These are phyloP conservation scores for Tulasnella sp. DNA, from an alignment of 768 basidiomycete species.

Conservation along the genomic window DNA sequence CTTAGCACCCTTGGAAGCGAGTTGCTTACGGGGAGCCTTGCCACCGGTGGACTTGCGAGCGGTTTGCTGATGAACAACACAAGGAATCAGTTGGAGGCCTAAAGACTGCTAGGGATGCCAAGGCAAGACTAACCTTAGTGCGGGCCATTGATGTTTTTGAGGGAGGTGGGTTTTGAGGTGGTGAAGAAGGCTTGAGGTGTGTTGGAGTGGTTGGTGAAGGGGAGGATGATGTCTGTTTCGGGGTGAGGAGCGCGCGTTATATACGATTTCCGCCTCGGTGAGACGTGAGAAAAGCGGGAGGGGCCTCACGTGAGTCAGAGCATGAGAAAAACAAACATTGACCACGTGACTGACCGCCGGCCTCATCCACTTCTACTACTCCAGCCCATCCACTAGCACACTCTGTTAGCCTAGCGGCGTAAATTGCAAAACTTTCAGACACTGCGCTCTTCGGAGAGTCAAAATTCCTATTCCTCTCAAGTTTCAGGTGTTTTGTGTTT, in stretches of 20 bases:
- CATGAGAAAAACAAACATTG: background rate
- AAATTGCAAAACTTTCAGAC: no score
- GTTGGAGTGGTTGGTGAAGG: background rate
- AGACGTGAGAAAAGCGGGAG: slow-evolving; percentile 12
- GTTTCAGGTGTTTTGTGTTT: background rate
- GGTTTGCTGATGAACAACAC: slow-evolving; percentile 70
- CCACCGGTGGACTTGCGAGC: slow-evolving; percentile 52
- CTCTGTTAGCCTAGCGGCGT: no score
- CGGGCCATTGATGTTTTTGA: slow-evolving; percentile 65
- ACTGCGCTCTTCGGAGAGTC: no score
- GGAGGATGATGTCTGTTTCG: background rate
- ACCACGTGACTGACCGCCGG: slow-evolving; percentile 12
- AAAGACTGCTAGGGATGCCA: slow-evolving; percentile 12
- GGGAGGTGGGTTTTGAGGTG: background rate
- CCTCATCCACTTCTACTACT: background rate
- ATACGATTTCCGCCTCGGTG: background rate
- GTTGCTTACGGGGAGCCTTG: slow-evolving; percentile 42
- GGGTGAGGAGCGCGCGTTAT: background rate
- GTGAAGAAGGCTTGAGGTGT: background rate
- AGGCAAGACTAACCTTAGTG: slow-evolving; percentile 64
- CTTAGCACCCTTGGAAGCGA: slow-evolving; percentile 48
- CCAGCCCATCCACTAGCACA: no score
- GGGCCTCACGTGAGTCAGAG: slow-evolving; percentile 1
- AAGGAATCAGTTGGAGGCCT: slow-evolving; percentile 37
- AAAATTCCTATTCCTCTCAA: background rate